phyloP scores from a whole-genome alignment of 83 land plant species.

The Thuja plicata region DNA sequence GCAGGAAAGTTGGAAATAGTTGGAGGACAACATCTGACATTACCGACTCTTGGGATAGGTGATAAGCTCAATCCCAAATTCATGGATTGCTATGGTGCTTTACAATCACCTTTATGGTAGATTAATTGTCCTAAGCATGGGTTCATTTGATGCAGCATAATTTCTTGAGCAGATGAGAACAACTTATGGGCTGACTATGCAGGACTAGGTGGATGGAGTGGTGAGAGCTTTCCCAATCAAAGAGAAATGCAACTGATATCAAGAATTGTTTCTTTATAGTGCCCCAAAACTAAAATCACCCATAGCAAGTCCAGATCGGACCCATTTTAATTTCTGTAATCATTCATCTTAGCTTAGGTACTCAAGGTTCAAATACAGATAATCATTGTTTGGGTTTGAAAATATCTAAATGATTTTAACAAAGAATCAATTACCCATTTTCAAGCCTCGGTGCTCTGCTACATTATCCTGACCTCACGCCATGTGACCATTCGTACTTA shows the following conservation, averaged over 20 bases:
- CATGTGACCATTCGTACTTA: neutral
- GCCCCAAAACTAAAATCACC: neutral
- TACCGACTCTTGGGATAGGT: constrained; percentile 28
- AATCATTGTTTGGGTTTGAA: neutral
- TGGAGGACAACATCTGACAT: constrained; percentile 39
- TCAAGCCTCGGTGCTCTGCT: neutral
- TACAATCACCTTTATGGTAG: neutral
- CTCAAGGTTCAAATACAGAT: neutral
- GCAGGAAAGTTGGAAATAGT: constrained; percentile 21
- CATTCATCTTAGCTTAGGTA: neutral
- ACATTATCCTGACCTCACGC: neutral
- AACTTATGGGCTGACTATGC: constrained; percentile 55
- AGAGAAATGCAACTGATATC: neutral
- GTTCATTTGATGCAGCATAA: constrained; percentile 30
- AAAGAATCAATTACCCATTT: neutral
- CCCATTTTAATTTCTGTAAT: neutral
- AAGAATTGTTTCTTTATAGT: neutral
- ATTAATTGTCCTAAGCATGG: neutral
- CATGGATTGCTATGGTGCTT: neutral
- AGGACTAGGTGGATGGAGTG: constrained; percentile 81
- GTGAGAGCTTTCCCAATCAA: constrained; percentile 27
- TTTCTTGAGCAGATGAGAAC: constrained; percentile 46
- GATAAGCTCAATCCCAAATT: neutral
- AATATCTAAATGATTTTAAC: neutral
- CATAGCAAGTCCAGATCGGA: neutral